These are phyloP conservation scores for Penicillium sp. DNA, from an alignment of 2,329 filamentous ascomycete species.

Conservation along the genomic window DNA sequence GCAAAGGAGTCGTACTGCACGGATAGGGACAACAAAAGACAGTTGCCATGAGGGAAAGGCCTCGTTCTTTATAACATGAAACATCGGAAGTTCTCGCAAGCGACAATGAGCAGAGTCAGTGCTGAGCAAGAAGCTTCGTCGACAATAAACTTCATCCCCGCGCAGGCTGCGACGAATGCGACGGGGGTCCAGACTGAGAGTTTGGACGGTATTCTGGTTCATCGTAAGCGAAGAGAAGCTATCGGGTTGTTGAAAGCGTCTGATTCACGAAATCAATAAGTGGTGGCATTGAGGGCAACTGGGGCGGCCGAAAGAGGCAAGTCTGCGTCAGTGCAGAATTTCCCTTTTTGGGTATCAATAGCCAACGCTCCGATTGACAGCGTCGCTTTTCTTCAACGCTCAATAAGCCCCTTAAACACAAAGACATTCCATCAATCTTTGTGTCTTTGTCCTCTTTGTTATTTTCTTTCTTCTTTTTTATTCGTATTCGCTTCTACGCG, in stretches of 20 bases:
- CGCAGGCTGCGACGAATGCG: background rate
- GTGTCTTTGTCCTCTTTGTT: background rate
- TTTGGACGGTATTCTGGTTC: background rate
- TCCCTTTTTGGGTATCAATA: conserved; percentile 14
- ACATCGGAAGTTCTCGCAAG: background rate
- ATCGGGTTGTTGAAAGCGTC: background rate
- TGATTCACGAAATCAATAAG: background rate
- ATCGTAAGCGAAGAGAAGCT: background rate
- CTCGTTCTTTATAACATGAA: background rate
- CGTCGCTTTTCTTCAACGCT: background rate
- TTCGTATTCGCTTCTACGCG: background rate
- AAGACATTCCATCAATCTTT: background rate
- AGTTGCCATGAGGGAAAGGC: background rate
- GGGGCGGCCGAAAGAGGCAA: background rate
- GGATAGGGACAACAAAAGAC: background rate
- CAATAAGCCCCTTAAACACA: background rate
- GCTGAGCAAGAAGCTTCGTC: background rate
- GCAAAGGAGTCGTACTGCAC: background rate
- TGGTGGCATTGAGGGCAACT: background rate
- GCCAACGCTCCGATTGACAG: conserved; percentile 3
- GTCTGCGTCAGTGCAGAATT: conserved; percentile 1
- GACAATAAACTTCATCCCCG: background rate
- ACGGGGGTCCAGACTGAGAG: background rate
- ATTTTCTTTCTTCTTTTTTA: background rate
- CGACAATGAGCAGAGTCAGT: background rate